Evolutionary conservation across 352 stramenopile species (phyloP).

Genomic region (Globisporangium uncinulatum): DNA sequence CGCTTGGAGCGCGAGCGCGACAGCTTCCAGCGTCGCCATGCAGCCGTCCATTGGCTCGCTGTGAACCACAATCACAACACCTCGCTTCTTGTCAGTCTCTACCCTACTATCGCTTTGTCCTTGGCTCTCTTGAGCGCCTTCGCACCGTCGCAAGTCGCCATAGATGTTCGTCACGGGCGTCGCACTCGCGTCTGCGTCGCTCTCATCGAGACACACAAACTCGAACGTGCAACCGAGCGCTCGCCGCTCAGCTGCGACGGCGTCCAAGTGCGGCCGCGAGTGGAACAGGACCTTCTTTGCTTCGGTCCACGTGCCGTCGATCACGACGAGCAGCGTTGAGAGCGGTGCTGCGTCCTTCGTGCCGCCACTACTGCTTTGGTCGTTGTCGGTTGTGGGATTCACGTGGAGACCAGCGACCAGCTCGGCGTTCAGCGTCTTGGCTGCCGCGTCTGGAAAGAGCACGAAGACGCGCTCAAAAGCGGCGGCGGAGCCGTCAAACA

Average conservation of each 20-base stretch:
- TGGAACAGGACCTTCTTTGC: conserved; percentile 72
- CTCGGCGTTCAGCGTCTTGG: conserved; percentile 18
- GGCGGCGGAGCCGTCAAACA: conserved; percentile 17
- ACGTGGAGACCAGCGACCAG: conserved; percentile 5
- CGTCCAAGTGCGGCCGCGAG: conserved; percentile 34
- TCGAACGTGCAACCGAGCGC: conserved; percentile 23
- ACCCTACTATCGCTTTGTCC: neutral
- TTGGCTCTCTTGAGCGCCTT: too few relatives aligned
- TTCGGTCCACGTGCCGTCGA: conserved; percentile 79
- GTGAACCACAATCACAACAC: neutral
- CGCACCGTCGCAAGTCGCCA: conserved; percentile 43
- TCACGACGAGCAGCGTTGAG: conserved; percentile 40
- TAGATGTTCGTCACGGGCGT: conserved; percentile 44
- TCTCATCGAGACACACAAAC: conserved; percentile 41
- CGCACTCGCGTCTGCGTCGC: neutral
- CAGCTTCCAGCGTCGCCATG: conserved; percentile 67
- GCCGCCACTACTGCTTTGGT: neutral
- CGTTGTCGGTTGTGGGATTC: neutral
- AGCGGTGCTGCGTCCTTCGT: neutral
- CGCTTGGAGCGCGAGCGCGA: conserved; percentile 37
- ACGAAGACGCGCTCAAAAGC: conserved; percentile 26
- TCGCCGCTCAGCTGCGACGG: conserved; percentile 20
- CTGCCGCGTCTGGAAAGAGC: conserved; percentile 36
- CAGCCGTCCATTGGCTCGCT: conserved; percentile 74
- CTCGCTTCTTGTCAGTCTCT: neutral